Conservation (phyloP, 106 monocot species). For the Acanthochlamys bracteata region DNA sequence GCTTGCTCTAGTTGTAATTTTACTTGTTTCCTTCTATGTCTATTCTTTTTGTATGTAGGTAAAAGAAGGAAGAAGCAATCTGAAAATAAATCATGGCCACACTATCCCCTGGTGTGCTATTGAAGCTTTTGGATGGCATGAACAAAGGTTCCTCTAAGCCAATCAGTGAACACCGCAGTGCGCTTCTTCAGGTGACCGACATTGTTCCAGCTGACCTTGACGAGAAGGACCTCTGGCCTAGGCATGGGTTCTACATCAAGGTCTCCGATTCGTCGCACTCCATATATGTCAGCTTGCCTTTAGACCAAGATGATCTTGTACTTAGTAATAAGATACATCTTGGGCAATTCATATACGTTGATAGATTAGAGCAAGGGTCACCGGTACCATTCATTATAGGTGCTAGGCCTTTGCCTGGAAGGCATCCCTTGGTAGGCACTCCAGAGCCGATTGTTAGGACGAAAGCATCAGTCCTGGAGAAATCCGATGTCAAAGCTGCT, state of each 20-base stretch:
- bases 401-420: constrained; percentile 67
- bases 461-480: constrained; percentile 8
- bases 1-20: no score
- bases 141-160: constrained; percentile 44
- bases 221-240: constrained; percentile 81
- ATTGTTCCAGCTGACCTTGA: constrained; percentile 87
- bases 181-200: constrained; percentile 84
- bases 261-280: constrained; percentile 87
- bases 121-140: constrained; percentile 80
- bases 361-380: constrained; percentile 40
- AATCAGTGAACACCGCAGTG: constrained; percentile 59
- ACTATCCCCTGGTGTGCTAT: constrained; percentile 52
- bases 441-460: constrained; percentile 45
- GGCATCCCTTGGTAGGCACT: constrained; percentile 67
- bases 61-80: no score
- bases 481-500: constrained; percentile 2
- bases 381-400: constrained; percentile 74
- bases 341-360: constrained; percentile 88
- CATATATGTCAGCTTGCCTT: constrained; percentile 63
- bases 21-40: no score
- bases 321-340: constrained; percentile 88
- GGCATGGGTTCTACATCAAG: constrained; percentile 93
- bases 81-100: constrained; percentile 35
- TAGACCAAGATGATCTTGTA: constrained; percentile 74
- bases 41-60: no score